Evolutionary conservation across 306 rosid genomes (phyloP), one percentile per base, ranked within the genome.

Genomic region (Spatholobus suberectus): DNA sequence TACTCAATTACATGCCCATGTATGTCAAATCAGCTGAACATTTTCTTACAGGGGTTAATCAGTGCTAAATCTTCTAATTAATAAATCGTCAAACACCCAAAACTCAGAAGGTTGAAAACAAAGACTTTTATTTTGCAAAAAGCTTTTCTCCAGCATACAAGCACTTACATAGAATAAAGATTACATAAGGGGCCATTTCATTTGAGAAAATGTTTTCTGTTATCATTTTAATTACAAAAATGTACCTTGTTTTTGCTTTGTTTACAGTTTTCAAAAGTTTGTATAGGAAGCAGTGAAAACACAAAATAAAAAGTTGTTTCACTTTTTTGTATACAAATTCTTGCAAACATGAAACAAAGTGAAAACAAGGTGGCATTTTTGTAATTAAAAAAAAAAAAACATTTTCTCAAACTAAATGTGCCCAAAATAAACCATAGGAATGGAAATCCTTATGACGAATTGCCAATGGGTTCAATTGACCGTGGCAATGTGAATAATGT

Each of bases 11-110:
- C 63, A 75, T 68, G 73, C 73, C 67, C 62, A 41, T 46, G 32
- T 63, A 73, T 70, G 34, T 61, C 43, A 71, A 49, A 78, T 47
- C 32, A 73, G 51, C 37, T 40, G 29, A 62, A 54, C 46, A 70
- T 38, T 51, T 62, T 46, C 71, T 29, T 71, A 46, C n/a, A 38
- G 62, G 58, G 51, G 18, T 47, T 54, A 10, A 59, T 14, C 9
- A 24, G 51, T 70, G 34, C 40, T 38, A 63, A 23, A 74, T 73
- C 73, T 70, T 70, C 69, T 58, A 68, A 47, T 8, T 23, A 66
- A 52, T 17, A 68, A 58, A 66, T 38, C 32, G 35, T 70, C 40
- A 41, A 54, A 68, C 49, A 51, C 6, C 44, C 5, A 61, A 51
- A 61, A 35, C 68, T 70, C 26, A 7, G 12, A 24, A 70, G 34